Evolutionary conservation across 2,329 filamentous ascomycete species (phyloP).

Genomic region (Cladophialophora bantiana): DNA sequence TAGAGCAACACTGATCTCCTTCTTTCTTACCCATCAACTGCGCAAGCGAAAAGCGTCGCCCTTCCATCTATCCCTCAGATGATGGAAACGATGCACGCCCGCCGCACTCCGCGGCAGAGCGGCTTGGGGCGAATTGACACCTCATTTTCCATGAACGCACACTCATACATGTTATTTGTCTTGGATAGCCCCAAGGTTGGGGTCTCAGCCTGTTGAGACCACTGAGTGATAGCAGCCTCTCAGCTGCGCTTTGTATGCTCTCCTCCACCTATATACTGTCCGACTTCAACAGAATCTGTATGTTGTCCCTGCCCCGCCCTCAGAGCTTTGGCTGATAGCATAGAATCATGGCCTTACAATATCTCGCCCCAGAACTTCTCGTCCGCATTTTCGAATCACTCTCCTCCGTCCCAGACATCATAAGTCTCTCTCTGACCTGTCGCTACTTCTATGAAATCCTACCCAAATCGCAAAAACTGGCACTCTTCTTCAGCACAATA

Average conservation of each 20-base stretch:
- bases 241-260: constrained; percentile 19
- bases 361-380: constrained; percentile 65
- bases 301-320: neutral
- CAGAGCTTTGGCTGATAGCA: neutral
- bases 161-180: constrained; percentile 19
- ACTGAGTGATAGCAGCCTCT: constrained; percentile 40
- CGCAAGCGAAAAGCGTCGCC: neutral
- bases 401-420: constrained; percentile 59
- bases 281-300: neutral
- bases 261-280: neutral
- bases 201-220: constrained; percentile 56
- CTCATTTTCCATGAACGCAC: constrained; percentile 16
- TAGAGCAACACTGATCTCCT: neutral
- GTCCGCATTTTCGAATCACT: constrained; percentile 64
- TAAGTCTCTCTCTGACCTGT: constrained; percentile 62
- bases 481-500: constrained; percentile 61
- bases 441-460: constrained; percentile 62
- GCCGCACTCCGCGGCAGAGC: neutral
- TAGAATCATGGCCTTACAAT: constrained; percentile 59
- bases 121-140: neutral
- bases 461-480: constrained; percentile 60
- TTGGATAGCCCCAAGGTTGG: constrained; percentile 62
- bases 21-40: neutral
- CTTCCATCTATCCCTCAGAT: neutral
- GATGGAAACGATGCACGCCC: constrained; percentile 3